phyloP scores from a whole-genome alignment of 2,329 filamentous ascomycete species.

The Didymella arachidicola region DNA sequence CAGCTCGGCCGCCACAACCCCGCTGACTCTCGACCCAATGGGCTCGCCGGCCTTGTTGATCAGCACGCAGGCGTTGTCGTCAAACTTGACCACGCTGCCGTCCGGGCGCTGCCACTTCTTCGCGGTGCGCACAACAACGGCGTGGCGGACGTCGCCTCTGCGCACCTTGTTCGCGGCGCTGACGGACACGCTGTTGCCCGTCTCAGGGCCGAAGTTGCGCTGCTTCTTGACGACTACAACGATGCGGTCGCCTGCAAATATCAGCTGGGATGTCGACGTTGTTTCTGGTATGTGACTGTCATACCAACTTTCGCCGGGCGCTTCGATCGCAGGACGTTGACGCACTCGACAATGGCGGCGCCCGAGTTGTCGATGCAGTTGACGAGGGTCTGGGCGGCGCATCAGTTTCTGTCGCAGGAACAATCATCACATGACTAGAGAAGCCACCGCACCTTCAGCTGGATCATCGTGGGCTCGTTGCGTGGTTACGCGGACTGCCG shows the following conservation, averaged over 20 bases:
- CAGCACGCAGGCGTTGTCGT: constrained; percentile 97
- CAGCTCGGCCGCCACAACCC: constrained; percentile 88
- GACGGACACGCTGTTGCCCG: constrained; percentile 74
- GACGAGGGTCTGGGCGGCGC: constrained; percentile 77
- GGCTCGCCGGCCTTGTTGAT: constrained; percentile 97
- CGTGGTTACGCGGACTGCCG: constrained; percentile 6
- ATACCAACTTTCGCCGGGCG: constrained; percentile 85
- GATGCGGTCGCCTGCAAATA: constrained; percentile 81
- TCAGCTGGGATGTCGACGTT: background rate
- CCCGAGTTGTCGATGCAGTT: constrained; percentile 99
- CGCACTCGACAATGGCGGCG: constrained; percentile 95
- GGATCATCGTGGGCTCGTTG: constrained; percentile 44
- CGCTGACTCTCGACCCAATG: constrained; percentile 77
- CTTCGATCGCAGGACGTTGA: constrained; percentile 91
- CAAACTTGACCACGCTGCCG: constrained; percentile 89
- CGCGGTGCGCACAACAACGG: constrained; percentile 88
- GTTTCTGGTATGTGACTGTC: constrained; percentile 28
- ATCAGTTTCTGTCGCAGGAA: constrained; percentile 58
- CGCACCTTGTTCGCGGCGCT: constrained; percentile 89
- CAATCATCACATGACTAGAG: constrained; percentile 9
- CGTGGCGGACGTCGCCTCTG: constrained; percentile 94
- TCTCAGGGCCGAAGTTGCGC: constrained; percentile 75
- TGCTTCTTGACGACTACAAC: constrained; percentile 98
- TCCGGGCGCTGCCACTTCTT: constrained; percentile 89
- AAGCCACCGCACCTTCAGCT: constrained; percentile 47